Conservation (phyloP, 1,284 basidiomycete species). For the Microbotryum saponariae region DNA sequence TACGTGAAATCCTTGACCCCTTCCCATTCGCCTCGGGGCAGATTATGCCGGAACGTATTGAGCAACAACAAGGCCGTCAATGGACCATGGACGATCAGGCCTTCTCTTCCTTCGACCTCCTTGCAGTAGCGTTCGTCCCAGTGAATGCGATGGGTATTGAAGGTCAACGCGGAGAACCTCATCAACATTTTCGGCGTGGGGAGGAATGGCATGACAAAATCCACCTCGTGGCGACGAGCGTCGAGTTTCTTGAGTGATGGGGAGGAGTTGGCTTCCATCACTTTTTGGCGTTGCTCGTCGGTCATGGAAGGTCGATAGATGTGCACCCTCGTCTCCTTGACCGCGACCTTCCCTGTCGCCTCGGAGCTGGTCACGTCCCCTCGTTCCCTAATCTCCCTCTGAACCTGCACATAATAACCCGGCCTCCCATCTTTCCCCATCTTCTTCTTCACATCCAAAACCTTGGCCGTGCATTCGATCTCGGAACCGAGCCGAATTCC, state of each 20-base stretch:
- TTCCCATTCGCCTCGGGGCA: background rate
- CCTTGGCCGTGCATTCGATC: background rate
- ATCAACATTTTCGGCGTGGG: constrained; percentile 11
- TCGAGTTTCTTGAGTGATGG: background rate
- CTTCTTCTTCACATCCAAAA: background rate
- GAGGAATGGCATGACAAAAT: background rate
- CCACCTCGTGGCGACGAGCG: background rate
- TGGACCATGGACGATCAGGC: constrained; percentile 12
- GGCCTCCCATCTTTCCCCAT: constrained; percentile 5
- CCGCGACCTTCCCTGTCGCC: background rate
- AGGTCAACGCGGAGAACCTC: constrained; percentile 38
- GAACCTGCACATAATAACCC: background rate
- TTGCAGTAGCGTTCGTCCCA: constrained; percentile 35
- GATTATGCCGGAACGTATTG: background rate
- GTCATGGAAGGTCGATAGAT: background rate
- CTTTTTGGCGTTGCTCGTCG: too few relatives aligned
- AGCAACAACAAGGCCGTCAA: constrained; percentile 11
- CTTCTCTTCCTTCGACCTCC: constrained; percentile 33
- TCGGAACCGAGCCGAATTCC: background rate
- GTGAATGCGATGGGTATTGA: constrained; percentile 38
- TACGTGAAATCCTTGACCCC: constrained; percentile 1
- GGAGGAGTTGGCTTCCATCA: background rate
- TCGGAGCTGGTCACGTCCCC: background rate
- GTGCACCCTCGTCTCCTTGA: constrained; percentile 6
- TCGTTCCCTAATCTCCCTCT: background rate